These are phyloP conservation scores for Lactarius pseudohatsudake DNA, from an alignment of 768 basidiomycete species.

Conservation along the genomic window DNA sequence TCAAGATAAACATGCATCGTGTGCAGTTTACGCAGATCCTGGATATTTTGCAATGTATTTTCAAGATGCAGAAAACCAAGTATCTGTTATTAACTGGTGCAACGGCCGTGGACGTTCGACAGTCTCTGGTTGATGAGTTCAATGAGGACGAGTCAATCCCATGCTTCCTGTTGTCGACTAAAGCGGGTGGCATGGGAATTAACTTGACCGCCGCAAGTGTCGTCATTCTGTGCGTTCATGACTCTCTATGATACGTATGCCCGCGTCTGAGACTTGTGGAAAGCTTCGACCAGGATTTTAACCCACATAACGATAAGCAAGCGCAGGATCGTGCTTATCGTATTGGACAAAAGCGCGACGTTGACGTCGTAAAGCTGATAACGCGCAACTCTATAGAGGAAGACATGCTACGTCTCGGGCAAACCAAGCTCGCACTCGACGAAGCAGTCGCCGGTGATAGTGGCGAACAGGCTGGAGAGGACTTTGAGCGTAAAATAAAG, in stretches of 20 bases:
- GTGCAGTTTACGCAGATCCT: slow-evolving; percentile 90
- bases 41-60: slow-evolving; percentile 84
- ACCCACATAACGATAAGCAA: slow-evolving; percentile 96
- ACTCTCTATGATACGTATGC: slow-evolving; percentile 3
- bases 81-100: slow-evolving; percentile 88
- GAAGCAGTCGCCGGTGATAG: slow-evolving; percentile 87
- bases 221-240: slow-evolving; percentile 73
- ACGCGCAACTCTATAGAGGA: slow-evolving; percentile 93
- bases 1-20: background rate
- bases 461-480: slow-evolving; percentile 53
- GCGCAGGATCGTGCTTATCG: slow-evolving; percentile 97
- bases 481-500: slow-evolving; percentile 74
- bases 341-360: slow-evolving; percentile 91
- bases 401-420: slow-evolving; percentile 87
- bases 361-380: slow-evolving; percentile 93
- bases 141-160: slow-evolving; percentile 81
- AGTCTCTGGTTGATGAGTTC: slow-evolving; percentile 93
- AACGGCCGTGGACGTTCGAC: slow-evolving; percentile 91
- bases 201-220: slow-evolving; percentile 95
- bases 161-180: slow-evolving; percentile 89
- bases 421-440: slow-evolving; percentile 89
- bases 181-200: slow-evolving; percentile 95
- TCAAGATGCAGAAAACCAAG: slow-evolving; percentile 68
- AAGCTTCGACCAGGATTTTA: slow-evolving; percentile 98
- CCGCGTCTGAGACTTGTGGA: slow-evolving; percentile 17